Evolutionary conservation across 2,329 filamentous ascomycete species (phyloP), one percentile per base, ranked within the genome.

Genomic region (Colletotrichum scovillei): DNA sequence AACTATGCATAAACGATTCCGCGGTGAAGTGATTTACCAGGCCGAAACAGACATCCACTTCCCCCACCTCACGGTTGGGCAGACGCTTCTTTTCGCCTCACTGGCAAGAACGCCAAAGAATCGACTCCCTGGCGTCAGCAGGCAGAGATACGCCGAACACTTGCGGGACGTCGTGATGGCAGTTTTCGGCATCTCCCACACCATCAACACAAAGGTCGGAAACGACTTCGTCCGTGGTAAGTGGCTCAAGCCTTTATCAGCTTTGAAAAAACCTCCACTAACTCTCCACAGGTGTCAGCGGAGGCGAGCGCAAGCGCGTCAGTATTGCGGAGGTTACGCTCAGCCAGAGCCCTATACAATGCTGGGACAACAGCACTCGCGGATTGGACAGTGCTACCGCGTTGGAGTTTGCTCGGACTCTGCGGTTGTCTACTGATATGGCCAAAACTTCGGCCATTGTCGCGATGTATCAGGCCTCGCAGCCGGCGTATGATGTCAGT

Each of bases 1-100:
- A 58, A 67, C 62, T 11, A 62, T n/a, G 11, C 77, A 77, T 67
- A 69, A 72, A 90, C 38, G 38, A 16, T 42, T 42, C 5, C 38
- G 38, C 90, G 91, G 91, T 58, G 91, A 93, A 78, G 89, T 89
- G 35, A 92, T 92, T 76, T 93, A 92, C 80, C 92, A 89, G 0
- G 90, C 90, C 49, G 90, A 92, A 79, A 89, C 90, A n/a, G 91
- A 93, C 77, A 87, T 89, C 7, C 89, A 91, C 78, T 91, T 91
- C 74, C 88, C 89, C 1, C 84, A 86, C 76, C 80, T 92, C 74
- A 88, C 86, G 3, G 89, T 92, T 22, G 89, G 88, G 63, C 88
- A 92, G 75, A 92, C 90, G 0, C 83, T 92, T 12, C 87, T 86
- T 74, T 92, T 92, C 68, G 90, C 90, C 26, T 89, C 90, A 4